These are phyloP conservation scores for Lactarius tabidus DNA, from an alignment of 768 basidiomycete genomes.

Conservation along the genomic window DNA sequence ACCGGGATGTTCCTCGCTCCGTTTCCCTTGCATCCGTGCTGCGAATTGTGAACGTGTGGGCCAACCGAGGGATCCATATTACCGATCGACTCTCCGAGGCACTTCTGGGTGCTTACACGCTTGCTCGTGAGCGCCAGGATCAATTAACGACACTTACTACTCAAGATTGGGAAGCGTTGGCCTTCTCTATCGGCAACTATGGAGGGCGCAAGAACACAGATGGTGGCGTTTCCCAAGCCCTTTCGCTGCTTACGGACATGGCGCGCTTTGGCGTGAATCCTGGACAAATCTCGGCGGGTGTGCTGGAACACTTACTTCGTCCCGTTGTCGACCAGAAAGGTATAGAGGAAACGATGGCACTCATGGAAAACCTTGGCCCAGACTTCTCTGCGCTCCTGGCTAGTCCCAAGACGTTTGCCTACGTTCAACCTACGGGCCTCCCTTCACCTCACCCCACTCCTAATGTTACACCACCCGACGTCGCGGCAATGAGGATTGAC, in stretches of 20 bases:
- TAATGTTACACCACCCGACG: not conserved
- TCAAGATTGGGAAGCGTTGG: slow-evolving; percentile 46
- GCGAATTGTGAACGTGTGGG: slow-evolving; percentile 36
- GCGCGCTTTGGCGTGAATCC: slow-evolving; percentile 14
- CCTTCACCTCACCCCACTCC: slow-evolving; percentile 11
- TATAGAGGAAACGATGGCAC: not conserved
- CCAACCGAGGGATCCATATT: slow-evolving; percentile 34
- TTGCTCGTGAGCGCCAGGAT: slow-evolving; percentile 32
- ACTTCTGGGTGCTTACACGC: slow-evolving; percentile 45
- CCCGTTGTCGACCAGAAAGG: slow-evolving; percentile 18
- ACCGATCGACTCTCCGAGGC: slow-evolving; percentile 36
- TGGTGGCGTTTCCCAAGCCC: slow-evolving; percentile 21
- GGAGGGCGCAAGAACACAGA: slow-evolving; percentile 15
- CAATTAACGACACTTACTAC: slow-evolving; percentile 33
- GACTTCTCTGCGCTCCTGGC: slow-evolving; percentile 39
- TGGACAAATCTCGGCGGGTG: slow-evolving; percentile 6
- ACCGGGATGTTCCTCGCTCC: slow-evolving; percentile 12
- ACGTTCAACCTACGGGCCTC: slow-evolving; percentile 13
- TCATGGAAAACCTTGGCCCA: slow-evolving; percentile 23
- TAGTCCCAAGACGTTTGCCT: not conserved
- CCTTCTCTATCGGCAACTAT: slow-evolving; percentile 35
- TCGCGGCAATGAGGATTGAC: slow-evolving; percentile 28
- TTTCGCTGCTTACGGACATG: slow-evolving; percentile 24
- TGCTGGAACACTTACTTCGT: slow-evolving; percentile 15
- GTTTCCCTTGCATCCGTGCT: slow-evolving; percentile 28